Percentiles rank a stretch among this genome's conserved stretches.
These are phyloP conservation scores for Laetiporus sulphureus DNA, from an alignment of 1,284 basidiomycete genomes.

Conservation along the genomic window DNA sequence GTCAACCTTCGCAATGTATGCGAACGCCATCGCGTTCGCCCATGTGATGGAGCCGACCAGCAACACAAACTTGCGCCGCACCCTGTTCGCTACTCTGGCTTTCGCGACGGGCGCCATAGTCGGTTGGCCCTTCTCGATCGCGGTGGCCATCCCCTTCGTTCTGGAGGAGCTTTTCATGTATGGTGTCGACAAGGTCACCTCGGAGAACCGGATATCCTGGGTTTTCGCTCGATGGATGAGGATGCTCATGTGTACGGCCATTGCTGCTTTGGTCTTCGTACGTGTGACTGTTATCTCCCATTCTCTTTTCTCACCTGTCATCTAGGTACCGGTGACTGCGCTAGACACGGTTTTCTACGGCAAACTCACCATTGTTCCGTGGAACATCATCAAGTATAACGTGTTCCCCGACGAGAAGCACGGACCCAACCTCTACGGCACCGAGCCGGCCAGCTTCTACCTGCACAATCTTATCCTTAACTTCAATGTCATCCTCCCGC, in stretches of 20 bases:
- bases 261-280: conserved; percentile 65
- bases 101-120: conserved; percentile 85
- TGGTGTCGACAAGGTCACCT: conserved; percentile 65
- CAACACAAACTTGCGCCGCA: conserved; percentile 45
- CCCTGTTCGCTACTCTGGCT: conserved; percentile 56
- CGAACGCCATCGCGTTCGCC: conserved; percentile 77
- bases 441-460: conserved; percentile 84
- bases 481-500: conserved; percentile 83
- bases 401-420: conserved; percentile 72
- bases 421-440: conserved; percentile 92
- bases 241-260: conserved; percentile 49
- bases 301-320: conserved; percentile 3
- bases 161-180: conserved; percentile 84
- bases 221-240: conserved; percentile 54
- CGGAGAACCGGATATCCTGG: conserved; percentile 48
- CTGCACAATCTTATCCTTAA: conserved; percentile 84
- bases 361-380: conserved; percentile 71
- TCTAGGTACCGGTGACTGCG: conserved; percentile 70
- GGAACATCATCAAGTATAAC: conserved; percentile 95
- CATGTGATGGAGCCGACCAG: conserved; percentile 71
- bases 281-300: conserved; percentile 19
- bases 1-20: conserved; percentile 94
- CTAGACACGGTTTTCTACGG: conserved; percentile 91
- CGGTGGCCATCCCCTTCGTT: conserved; percentile 85
- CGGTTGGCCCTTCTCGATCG: conserved; percentile 94